Base-by-base conservation (phyloP, 2,329 filamentous ascomycete species). In the Nemania bipapillata region DNA sequence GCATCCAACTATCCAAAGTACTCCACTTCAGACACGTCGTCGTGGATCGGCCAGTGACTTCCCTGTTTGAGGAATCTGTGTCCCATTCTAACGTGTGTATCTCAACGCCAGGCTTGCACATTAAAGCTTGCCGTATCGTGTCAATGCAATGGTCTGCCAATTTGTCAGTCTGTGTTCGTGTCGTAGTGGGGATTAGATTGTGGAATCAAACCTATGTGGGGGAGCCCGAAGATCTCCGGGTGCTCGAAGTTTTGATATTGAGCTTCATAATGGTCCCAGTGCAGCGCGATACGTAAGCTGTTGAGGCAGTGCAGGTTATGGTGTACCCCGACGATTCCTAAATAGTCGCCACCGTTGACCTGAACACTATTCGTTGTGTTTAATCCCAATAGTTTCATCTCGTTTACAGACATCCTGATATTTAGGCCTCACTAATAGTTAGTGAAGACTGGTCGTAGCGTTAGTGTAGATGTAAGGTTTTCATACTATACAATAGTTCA, bases 281-380 rank as follows among this genome's bases (percentile, higher is more conserved):
- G 55, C 6, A 58, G 12, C 11, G 49, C 17, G 20, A 30, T 45
- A 4, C 55, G 37, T 17, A 58, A 9, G 9, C 32, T 47, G 40
- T 58, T 58, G 3, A 58, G 55, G 12, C 55, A 58, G 55, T 58
- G 55, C 3, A 58, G 24, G n/a, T 58, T 24, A 32, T 58, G 55
- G 40, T 47, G 49, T 1, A 58, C 40, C 4, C 55, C 55, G 4
- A 58, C 5, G 26, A 17, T 11, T 32, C 55, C 55, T 20, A 49
- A 22, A 22, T 58, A 58, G 40, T 58, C 55, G 1, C 55, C 55
- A 17, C 26, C 40, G 9, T 47, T 49, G 24, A 47, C 37, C 15
- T 49, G 37, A 12, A 47, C 40, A 5, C 55, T 37, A 5, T 58
- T 58, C 12, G 40, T 58, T 26, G n/a, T 58, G 20, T 49, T 58